These are phyloP conservation scores for Hymenoscyphus salicellus DNA, from an alignment of 2,329 filamentous ascomycete species.

Conservation along the genomic window DNA sequence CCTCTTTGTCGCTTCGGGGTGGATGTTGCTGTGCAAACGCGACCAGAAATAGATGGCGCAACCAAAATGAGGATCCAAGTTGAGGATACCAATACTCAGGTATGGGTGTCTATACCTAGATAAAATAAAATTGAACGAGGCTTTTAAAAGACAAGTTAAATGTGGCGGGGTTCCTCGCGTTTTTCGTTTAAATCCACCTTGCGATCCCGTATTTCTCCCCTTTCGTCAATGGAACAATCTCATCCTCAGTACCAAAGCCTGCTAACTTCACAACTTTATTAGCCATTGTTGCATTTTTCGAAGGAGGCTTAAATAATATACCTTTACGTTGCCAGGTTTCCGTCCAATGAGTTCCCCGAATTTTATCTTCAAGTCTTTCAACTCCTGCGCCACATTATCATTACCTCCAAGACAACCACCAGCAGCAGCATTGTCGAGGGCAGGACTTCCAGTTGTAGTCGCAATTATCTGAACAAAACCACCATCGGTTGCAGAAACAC, in stretches of 20 bases:
- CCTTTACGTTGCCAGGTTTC: neutral
- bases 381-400: conserved; percentile 19
- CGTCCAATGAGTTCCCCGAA: conserved; percentile 23
- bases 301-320: too few species aligned
- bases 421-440: conserved; percentile 21
- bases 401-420: conserved; percentile 24
- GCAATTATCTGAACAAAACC: conserved; percentile 24
- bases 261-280: too few species aligned
- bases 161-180: neutral
- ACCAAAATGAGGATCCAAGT: neutral
- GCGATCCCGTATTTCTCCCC: conserved; percentile 21
- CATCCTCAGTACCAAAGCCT: conserved; percentile 24
- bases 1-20: neutral
- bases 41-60: neutral
- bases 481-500: conserved; percentile 23
- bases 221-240: conserved; percentile 18
- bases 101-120: neutral
- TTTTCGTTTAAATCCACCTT: neutral
- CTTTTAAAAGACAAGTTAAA: neutral
- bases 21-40: neutral
- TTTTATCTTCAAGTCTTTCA: conserved; percentile 22
- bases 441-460: conserved; percentile 21
- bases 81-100: neutral
- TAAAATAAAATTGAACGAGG: neutral
- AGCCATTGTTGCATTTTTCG: too few species aligned